Evolutionary conservation across 2,329 filamentous ascomycete genomes (phyloP).

Genomic region (Byssoonygena ceratinophila): DNA sequence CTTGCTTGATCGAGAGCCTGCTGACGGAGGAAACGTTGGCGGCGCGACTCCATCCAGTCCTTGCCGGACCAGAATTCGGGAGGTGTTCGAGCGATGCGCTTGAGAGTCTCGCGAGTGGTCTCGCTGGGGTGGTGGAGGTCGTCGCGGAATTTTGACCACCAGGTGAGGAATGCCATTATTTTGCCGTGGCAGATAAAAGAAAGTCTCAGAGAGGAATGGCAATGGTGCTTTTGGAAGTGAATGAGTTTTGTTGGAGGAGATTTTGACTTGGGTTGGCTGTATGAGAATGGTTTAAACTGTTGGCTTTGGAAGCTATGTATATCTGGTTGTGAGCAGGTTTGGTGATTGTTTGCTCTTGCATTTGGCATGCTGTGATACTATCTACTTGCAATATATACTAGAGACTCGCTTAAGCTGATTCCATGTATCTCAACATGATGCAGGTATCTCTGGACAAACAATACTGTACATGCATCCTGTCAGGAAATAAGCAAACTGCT

Average conservation of each 20-base stretch:
- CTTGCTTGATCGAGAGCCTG: neutral
- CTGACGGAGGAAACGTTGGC: constrained; percentile 11
- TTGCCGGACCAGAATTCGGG: constrained; percentile 16
- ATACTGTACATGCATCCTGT: too few relatives aligned
- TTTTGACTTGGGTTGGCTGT: too few relatives aligned
- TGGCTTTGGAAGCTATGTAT: neutral
- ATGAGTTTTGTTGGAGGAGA: too few relatives aligned
- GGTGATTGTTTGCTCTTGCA: neutral
- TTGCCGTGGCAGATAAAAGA: too few relatives aligned
- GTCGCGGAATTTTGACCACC: constrained; percentile 14
- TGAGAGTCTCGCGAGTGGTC: constrained; percentile 3
- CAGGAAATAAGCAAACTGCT: neutral
- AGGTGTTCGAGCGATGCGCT: constrained; percentile 11
- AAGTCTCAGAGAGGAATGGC: too few relatives aligned
- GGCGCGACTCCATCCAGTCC: constrained; percentile 16
- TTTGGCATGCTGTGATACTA: neutral
- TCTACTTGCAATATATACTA: neutral
- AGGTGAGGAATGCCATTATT: constrained; percentile 10
- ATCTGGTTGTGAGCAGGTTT: neutral
- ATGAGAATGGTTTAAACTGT: neutral
- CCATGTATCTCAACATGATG: neutral
- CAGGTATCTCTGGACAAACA: neutral
- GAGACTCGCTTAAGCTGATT: too few relatives aligned
- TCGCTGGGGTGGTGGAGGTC: constrained; percentile 11
- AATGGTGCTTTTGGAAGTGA: too few relatives aligned